Base-by-base conservation (phyloP, 1,139 yeast species). In the Nakaseomyces kungkrabaensis region DNA sequence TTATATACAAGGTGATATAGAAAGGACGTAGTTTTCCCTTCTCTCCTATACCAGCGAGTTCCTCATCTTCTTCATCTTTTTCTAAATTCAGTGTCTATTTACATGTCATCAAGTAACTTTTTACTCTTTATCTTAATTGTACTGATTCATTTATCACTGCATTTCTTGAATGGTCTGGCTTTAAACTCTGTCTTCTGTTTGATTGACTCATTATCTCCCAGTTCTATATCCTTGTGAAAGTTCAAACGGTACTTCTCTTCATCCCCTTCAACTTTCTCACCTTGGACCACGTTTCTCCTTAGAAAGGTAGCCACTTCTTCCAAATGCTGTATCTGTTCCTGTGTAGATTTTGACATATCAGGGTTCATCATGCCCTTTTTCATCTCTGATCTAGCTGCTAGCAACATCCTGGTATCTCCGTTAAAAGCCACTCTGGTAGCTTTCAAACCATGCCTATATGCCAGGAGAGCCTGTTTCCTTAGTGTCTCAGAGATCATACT, bases 201-300 rank as follows among this genome's bases (percentile, higher is more conserved):
- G 51, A 80, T 69, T 44, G 74, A 69, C 22, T 81, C 95, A 65
- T 92, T 92, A 63, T 89, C 96, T 11, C 97, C 97, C 49, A 90
- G 73, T 67, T 92, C 97, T 0, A 95, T 86, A 48, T 84, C 79
- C 48, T 79, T 71, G 63, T 88, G 96, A 59, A 92, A 82, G 56
- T 84, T 82, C 60, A 89, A 71, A 51, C 59, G 59, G 53, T 69
- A 75, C n/a, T 62, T 65, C 59, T 5, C 59, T 69, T 36, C 11
- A 54, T 75, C 74, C 5, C 71, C 74, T 27, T 72, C 74, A 0
- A 69, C 72, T 48, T 75, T 75, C 60, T 72, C 74, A 4, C 96
- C 98, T 68, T 92, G 98, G 2, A 92, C 97, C 24, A 92, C 74
- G 66, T 92, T 90, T 52, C 75, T 72, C 47, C 78, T 72, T 54